Evolutionary conservation across 805 yeast genomes (phyloP).

Genomic region (Saccharomyces kudriavzevii): DNA sequence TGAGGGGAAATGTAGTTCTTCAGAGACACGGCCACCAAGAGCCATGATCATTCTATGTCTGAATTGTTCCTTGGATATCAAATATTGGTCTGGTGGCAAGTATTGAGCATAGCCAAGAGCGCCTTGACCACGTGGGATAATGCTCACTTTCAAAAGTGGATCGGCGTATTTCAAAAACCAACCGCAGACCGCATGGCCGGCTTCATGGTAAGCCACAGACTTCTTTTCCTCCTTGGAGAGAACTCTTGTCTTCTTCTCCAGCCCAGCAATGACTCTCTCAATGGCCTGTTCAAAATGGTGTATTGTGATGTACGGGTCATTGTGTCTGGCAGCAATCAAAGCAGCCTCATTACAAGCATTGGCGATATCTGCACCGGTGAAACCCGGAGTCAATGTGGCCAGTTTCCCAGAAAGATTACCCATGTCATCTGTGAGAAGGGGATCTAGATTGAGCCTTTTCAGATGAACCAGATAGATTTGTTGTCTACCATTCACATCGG

Average conservation of each 20-base stretch:
- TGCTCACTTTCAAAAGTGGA: constrained; percentile 86
- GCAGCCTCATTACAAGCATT: constrained; percentile 94
- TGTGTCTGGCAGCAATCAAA: constrained; percentile 77
- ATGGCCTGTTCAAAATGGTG: constrained; percentile 85
- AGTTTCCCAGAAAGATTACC: constrained; percentile 71
- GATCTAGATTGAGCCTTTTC: constrained; percentile 32
- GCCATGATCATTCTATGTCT: constrained; percentile 88
- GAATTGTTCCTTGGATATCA: constrained; percentile 68
- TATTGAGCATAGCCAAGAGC: constrained; percentile 96
- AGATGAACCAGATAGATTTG: constrained; percentile 79
- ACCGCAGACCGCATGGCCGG: constrained; percentile 95
- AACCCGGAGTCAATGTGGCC: constrained; percentile 90
- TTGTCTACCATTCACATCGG: constrained; percentile 83
- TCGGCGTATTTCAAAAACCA: constrained; percentile 86
- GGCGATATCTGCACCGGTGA: constrained; percentile 94
- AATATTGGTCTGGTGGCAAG: constrained; percentile 80
- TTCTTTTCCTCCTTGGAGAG: constrained; percentile 73
- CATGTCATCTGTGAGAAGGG: constrained; percentile 31
- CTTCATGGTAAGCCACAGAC: constrained; percentile 90
- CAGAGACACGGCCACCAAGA: constrained; percentile 85
- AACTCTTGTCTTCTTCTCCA: constrained; percentile 76
- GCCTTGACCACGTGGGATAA: constrained; percentile 90
- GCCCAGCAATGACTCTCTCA: constrained; percentile 91
- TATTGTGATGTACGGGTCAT: constrained; percentile 52
- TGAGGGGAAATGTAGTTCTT: constrained; percentile 76